Evolutionary conservation across 345 rosid species (phyloP).

Genomic region (Salix koriyanagi): DNA sequence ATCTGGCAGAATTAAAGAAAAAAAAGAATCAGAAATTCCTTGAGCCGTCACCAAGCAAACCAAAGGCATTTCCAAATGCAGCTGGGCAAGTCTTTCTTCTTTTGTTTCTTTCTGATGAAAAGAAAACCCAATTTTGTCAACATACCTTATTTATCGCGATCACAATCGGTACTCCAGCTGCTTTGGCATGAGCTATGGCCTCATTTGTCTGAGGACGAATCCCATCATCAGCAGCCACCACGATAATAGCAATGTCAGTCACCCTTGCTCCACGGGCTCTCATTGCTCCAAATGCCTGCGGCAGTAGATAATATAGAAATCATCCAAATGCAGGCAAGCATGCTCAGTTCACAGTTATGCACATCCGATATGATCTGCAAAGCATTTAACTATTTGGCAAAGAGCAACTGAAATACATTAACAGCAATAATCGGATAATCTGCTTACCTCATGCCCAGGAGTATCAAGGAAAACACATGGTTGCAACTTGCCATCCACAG

Average conservation of each 20-base stretch:
- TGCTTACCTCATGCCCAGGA: slow-evolving; percentile 94
- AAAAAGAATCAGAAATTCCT: slow-evolving; percentile 13
- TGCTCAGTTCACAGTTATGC: slow-evolving; percentile 14
- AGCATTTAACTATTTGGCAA: slow-evolving; percentile 3
- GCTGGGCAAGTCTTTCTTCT: slow-evolving; percentile 10
- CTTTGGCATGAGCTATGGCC: slow-evolving; percentile 97
- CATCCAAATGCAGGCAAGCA: slow-evolving; percentile 21
- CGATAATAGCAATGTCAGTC: slow-evolving; percentile 90
- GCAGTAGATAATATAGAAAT: slow-evolving; percentile 26
- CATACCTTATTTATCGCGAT: slow-evolving; percentile 88
- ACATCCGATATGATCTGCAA: slow-evolving; percentile 10
- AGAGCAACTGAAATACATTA: slow-evolving; percentile 1
- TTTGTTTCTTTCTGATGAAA: slow-evolving; percentile 7
- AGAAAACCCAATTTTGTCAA: slow-evolving; percentile 1
- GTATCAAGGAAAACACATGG: slow-evolving; percentile 96
- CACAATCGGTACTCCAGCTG: slow-evolving; percentile 92
- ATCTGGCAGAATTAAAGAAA: slow-evolving; percentile 46
- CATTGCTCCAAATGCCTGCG: slow-evolving; percentile 99
- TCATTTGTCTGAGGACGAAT: slow-evolving; percentile 97
- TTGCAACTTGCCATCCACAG: slow-evolving; percentile 74
- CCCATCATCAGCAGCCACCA: slow-evolving; percentile 99
- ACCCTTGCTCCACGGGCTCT: slow-evolving; percentile 99
- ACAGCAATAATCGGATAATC: background rate
- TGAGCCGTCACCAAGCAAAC: slow-evolving; percentile 11
- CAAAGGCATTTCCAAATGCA: slow-evolving; percentile 10